Base-by-base conservation (phyloP, 78 protist genomes). In the Monocercomonoides exilis region DNA sequence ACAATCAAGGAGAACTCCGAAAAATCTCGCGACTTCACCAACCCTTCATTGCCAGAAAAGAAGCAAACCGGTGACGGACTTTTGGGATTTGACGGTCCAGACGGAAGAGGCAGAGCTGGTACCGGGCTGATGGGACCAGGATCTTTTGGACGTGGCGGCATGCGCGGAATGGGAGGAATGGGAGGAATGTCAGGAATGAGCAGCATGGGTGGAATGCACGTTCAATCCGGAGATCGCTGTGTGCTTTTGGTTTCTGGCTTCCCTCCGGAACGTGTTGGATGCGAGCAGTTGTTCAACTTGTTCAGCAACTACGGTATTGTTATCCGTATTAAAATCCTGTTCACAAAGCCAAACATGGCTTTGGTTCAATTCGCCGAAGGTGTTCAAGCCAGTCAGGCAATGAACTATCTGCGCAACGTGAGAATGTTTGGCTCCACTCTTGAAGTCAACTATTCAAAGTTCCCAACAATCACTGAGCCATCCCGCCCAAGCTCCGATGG, bases 1-100 rank as follows among this genome's bases (percentile, higher is more conserved):
- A 84, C 45, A 4, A 89, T 93, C 41, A 80, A 81, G 86, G 90
- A 90, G 81, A 92, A 93, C 87, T 54, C 2, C n/a, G 2, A 33
- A 63, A 43, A 46, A n/a, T 36, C 87, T 3, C 1, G 63, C 80
- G 11, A 54, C 21, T 11, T 54, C n/a, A n/a, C n/a, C n/a, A n/a
- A n/a, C n/a, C 70, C 70, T 54, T 54, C 21, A 29, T 21, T 54
- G 11, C 21, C 70, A 11, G 70, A 54, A 54, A 54, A 11, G 11
- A 21, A 54, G 11, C 70, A 54, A 54, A 29, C 21, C 21, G 11
- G 21, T 21, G 11, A 29, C 70, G 38, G 38, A 54, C 70, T 29
- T 29, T 54, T 54, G 21, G 11, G 38, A 54, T 54, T 21, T 21
- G 70, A 29, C 11, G 21, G 11, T 54, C 21, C 21, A 29, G 38